Evolutionary conservation across 1,284 basidiomycete genomes (phyloP).

Genomic region (Trichosporon ovoides): DNA sequence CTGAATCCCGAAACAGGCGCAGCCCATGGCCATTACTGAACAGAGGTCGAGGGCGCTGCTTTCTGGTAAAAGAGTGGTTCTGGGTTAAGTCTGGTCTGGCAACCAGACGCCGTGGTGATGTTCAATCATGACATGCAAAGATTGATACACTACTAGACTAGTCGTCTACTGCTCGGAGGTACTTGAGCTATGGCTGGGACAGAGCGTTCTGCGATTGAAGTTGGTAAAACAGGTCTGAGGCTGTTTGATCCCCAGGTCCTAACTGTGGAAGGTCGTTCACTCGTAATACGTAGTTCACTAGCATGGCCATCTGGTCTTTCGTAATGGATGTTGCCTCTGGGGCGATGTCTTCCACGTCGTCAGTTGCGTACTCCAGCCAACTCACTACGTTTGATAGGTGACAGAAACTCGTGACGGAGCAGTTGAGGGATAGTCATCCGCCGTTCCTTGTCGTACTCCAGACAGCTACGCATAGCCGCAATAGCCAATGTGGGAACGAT

Average conservation of each 20-base stretch:
- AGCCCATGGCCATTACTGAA: no score
- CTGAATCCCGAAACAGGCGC: neutral
- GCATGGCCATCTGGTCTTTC: slow-evolving; percentile 36
- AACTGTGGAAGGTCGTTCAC: slow-evolving; percentile 26
- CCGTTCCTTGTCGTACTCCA: slow-evolving; percentile 51
- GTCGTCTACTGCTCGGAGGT: neutral
- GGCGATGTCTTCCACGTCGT: neutral
- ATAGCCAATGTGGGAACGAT: slow-evolving; percentile 51
- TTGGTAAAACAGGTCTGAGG: slow-evolving; percentile 39
- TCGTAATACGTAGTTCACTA: slow-evolving; percentile 37
- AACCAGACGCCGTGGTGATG: no score
- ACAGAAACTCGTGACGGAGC: slow-evolving; percentile 49
- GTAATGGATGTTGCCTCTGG: slow-evolving; percentile 37
- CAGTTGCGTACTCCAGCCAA: neutral
- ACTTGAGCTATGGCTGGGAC: slow-evolving; percentile 46
- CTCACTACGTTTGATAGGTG: slow-evolving; percentile 23
- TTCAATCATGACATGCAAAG: no score
- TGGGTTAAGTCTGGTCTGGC: no score
- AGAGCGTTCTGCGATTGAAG: slow-evolving; percentile 32
- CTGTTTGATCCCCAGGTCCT: slow-evolving; percentile 23
- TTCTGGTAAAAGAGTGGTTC: no score
- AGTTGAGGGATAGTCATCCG: slow-evolving; percentile 53
- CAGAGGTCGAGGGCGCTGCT: no score
- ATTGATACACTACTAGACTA: no score
- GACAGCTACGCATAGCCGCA: slow-evolving; percentile 51